Conservation (phyloP, 2,329 filamentous ascomycete species). For the Tolypocladium guangdongense region DNA sequence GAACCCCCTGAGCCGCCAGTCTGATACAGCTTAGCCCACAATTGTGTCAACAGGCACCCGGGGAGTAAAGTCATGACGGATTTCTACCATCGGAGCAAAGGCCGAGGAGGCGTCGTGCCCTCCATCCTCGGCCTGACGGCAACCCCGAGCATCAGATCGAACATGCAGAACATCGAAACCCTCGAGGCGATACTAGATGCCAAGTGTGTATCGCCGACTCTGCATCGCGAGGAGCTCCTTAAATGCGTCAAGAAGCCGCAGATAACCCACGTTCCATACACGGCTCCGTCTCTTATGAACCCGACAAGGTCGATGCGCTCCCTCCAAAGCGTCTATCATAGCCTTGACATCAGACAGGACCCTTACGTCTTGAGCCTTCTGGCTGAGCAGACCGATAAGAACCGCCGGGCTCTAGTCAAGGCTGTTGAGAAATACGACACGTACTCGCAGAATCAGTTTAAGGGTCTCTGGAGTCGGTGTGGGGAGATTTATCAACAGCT, state of each 20-base stretch:
- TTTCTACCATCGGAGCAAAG: conserved; percentile 50
- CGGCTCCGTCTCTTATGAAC: conserved; percentile 1
- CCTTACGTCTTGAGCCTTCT: conserved; percentile 44
- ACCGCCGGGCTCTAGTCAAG: conserved; percentile 24
- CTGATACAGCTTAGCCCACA: conserved; percentile 47
- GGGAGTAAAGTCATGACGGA: conserved; percentile 61
- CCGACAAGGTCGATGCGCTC: conserved; percentile 28
- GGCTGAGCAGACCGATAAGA: conserved; percentile 28
- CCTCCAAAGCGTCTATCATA: conserved; percentile 28
- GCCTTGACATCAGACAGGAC: conserved; percentile 48
- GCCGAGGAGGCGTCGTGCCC: conserved; percentile 35
- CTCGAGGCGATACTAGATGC: conserved; percentile 64
- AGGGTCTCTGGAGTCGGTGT: conserved; percentile 38
- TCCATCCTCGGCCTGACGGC: conserved; percentile 70
- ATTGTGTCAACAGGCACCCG: conserved; percentile 54
- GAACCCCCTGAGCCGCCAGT: conserved; percentile 3
- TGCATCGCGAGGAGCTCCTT: conserved; percentile 60
- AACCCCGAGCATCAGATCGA: conserved; percentile 58
- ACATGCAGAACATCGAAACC: conserved; percentile 39
- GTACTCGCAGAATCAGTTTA: conserved; percentile 43
- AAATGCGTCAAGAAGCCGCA: conserved; percentile 55
- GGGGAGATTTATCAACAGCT: conserved; percentile 43
- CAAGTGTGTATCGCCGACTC: conserved; percentile 55
- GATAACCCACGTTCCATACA: conserved; percentile 29
- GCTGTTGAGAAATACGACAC: conserved; percentile 35